A percentile compares a stretch with the other conserved stretches of the same genome.
Evolutionary conservation across 148 eudicot genomes (phyloP).

Genomic region (Vaccinium macrocarpon): DNA sequence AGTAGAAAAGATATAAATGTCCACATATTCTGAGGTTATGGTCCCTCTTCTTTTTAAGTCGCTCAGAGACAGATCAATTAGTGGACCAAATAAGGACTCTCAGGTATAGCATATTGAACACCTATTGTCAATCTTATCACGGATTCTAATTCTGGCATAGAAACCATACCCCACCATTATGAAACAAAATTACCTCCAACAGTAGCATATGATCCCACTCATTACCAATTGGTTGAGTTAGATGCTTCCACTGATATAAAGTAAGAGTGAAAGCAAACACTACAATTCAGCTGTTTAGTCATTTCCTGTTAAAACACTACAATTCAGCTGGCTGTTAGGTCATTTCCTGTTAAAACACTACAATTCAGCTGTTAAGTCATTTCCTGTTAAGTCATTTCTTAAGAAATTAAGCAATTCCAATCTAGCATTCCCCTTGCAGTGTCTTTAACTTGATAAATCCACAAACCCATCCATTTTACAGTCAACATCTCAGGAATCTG

Average conservation of each 20-base stretch:
- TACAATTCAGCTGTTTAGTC: no score
- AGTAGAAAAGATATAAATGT: not conserved
- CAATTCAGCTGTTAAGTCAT: no score
- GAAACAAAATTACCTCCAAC: not conserved
- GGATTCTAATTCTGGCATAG: not conserved
- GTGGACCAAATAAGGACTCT: no score
- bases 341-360: no score
- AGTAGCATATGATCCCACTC: not conserved
- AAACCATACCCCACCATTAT: not conserved
- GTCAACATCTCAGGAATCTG: not conserved
- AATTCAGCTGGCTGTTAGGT: no score
- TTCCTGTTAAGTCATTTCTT: no score
- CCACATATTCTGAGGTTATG: not conserved
- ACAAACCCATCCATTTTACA: not conserved
- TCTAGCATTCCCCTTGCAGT: not conserved
- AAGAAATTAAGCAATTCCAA: not conserved
- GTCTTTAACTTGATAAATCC: constrained; percentile 10
- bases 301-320: not conserved
- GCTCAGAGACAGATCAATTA: no score
- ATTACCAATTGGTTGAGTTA: not conserved
- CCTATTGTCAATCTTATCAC: constrained; percentile 1
- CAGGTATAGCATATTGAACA: not conserved
- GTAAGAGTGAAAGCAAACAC: not conserved
- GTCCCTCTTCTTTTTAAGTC: no score
- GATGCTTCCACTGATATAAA: not conserved